Evolutionary conservation across 441 rosid species (phyloP).

Genomic region (Corymbia calophylla): DNA sequence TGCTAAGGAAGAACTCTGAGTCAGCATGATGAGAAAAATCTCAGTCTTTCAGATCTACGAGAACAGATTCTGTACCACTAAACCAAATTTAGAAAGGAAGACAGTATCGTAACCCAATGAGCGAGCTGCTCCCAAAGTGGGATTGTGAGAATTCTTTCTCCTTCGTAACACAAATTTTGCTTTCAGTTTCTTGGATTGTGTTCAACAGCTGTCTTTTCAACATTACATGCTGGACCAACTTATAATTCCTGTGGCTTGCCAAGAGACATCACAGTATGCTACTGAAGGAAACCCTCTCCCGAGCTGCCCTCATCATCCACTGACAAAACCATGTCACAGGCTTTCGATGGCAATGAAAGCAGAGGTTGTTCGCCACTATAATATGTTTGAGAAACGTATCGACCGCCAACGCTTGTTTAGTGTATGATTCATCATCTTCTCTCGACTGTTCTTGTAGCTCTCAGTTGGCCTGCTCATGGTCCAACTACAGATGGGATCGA

Average conservation of each 20-base stretch:
- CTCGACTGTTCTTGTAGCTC: neutral
- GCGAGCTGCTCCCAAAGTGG: neutral
- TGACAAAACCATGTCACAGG: neutral
- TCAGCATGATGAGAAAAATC: neutral
- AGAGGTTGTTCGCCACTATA: neutral
- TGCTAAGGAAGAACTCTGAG: constrained; percentile 36
- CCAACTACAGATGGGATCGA: neutral
- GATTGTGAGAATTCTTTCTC: neutral
- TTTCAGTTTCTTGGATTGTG: neutral
- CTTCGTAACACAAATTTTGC: neutral
- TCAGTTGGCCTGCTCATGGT: neutral
- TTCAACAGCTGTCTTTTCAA: neutral
- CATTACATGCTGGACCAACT: neutral
- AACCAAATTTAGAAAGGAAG: neutral
- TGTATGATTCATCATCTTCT: neutral
- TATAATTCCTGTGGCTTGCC: neutral
- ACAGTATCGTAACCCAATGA: neutral
- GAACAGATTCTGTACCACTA: neutral
- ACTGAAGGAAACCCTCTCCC: neutral
- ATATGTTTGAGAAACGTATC: neutral
- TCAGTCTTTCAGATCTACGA: neutral
- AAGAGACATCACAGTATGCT: neutral
- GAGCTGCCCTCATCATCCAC: neutral
- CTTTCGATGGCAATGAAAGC: neutral
- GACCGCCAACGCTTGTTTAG: neutral